Base-by-base conservation (phyloP, 805 yeast genomes). In the Ogataea haglerorum region DNA sequence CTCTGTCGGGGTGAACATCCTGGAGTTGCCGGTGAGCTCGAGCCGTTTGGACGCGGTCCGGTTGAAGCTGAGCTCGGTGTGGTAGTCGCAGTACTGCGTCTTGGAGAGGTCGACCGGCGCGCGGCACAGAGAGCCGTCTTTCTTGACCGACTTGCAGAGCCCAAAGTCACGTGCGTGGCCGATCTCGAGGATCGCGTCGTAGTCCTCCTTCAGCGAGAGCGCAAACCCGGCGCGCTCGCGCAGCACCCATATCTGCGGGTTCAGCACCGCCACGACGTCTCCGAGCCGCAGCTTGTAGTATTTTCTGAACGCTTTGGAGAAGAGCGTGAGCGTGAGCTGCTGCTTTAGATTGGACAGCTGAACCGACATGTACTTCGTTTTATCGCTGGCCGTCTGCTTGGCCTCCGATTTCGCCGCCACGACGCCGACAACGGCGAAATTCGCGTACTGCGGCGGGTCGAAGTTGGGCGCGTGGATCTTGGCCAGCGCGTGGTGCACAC, bases 391-490 rank as follows among this genome's bases (percentile, higher is more conserved):
- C 0, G 85, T 66, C 4, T 64, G 58, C 47, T 71, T 68, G 3
- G 82, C 70, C 6, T 69, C 75, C 4, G 79, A 65, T 53, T 88
- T 88, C 15, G 58, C 54, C 4, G 78, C 65, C 0, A 90, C 67
- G 2, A 85, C 69, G 1, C 95, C 97, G n/a, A 82, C 53, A 1
- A 80, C 73, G n/a, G 82, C 81, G 84, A 88, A 89, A 56, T 90
- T 89, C 3, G 82, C 63, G 52, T 82, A 81, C 24, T 64, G 63
- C 0, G 96, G 95, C 34, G 84, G 84, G 5, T 63, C 57, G 54
- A 75, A 89, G 15, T 75, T 67, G 0, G 95, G 93, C 2, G 93
- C 82, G 21, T 58, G 49, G 1, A 89, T 78, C 47, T 80, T 78
- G 2, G 87, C 82, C 49, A 77, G 70, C 2, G 84, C 58, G 48